Conservation (phyloP, 129 eudicot genomes). For the Centaurea solstitialis region DNA sequence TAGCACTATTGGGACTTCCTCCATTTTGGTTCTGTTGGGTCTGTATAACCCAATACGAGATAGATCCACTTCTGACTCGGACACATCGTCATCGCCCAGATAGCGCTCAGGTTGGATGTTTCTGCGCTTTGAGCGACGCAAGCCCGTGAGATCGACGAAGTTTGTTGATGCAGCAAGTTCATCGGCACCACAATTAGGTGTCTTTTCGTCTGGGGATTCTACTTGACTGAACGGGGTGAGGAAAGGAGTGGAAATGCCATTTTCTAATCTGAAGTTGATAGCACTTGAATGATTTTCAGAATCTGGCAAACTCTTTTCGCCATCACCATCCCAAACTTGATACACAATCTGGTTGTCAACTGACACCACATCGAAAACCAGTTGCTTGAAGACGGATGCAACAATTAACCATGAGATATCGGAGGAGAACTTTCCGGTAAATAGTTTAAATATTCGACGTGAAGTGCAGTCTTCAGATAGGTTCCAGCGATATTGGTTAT, state of each 20-base stretch:
- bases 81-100: slow-evolving; percentile 59
- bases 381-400: slow-evolving; percentile 66
- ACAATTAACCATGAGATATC: slow-evolving; percentile 88
- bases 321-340: slow-evolving; percentile 59
- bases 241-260: slow-evolving; percentile 47
- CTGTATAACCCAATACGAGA: slow-evolving; percentile 57
- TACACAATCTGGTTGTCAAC: slow-evolving; percentile 65
- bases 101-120: slow-evolving; percentile 75
- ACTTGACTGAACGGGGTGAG: slow-evolving; percentile 38
- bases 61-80: slow-evolving; percentile 63
- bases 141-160: slow-evolving; percentile 41
- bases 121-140: slow-evolving; percentile 83
- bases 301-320: slow-evolving; percentile 23
- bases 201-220: slow-evolving; percentile 25
- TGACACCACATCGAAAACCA: slow-evolving; percentile 66
- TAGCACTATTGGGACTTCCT: slow-evolving; percentile 58
- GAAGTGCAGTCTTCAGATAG: slow-evolving; percentile 73
- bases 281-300: slow-evolving; percentile 41
- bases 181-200: slow-evolving; percentile 15
- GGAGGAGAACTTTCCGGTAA: slow-evolving; percentile 67
- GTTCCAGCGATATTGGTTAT: slow-evolving; percentile 75
- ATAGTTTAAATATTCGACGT: slow-evolving; percentile 50
- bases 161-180: slow-evolving; percentile 31
- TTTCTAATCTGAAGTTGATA: slow-evolving; percentile 63
- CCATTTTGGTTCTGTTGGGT: slow-evolving; percentile 49